Percentiles rank a stretch among this genome's conserved stretches.
phyloP scores from a whole-genome alignment of 768 basidiomycete genomes.

The Kwoniella sp. region DNA sequence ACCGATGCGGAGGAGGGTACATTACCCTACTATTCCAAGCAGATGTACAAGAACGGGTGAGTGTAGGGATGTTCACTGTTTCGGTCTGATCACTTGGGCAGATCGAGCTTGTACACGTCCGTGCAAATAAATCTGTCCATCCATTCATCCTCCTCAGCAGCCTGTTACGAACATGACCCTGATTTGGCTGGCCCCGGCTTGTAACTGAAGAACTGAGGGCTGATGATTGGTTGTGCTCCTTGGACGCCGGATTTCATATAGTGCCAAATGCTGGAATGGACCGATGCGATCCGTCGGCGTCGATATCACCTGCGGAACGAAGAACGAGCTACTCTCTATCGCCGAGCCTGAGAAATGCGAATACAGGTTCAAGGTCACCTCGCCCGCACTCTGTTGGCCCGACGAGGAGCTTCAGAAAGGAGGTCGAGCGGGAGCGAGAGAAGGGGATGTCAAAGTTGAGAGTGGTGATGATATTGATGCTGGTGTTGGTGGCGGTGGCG shows the following conservation, averaged over 20 bases:
- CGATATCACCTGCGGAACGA: constrained; percentile 77
- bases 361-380: constrained; percentile 81
- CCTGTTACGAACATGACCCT: too few species aligned
- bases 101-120: too few species aligned
- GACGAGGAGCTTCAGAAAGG: constrained; percentile 11
- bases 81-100: too few species aligned
- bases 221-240: too few species aligned
- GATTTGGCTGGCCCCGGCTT: too few species aligned
- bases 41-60: constrained; percentile 67
- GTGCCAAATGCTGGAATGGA: constrained; percentile 94
- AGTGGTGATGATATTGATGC: constrained; percentile 8
- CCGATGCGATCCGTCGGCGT: constrained; percentile 81
- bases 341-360: constrained; percentile 95
- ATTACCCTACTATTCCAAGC: constrained; percentile 74
- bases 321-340: constrained; percentile 76
- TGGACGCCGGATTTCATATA: constrained; percentile 56
- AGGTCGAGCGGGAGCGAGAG: constrained; percentile 15
- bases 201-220: too few species aligned
- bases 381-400: constrained; percentile 74
- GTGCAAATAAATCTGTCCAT: too few species aligned
- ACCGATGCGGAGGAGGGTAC: constrained; percentile 63
- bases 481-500: constrained; percentile 4
- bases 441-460: neutral
- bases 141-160: too few species aligned
- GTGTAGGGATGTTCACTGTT: constrained; percentile 5